Base-by-base conservation (phyloP, 2,329 filamentous ascomycete genomes). In the Colletotrichum sp. region DNA sequence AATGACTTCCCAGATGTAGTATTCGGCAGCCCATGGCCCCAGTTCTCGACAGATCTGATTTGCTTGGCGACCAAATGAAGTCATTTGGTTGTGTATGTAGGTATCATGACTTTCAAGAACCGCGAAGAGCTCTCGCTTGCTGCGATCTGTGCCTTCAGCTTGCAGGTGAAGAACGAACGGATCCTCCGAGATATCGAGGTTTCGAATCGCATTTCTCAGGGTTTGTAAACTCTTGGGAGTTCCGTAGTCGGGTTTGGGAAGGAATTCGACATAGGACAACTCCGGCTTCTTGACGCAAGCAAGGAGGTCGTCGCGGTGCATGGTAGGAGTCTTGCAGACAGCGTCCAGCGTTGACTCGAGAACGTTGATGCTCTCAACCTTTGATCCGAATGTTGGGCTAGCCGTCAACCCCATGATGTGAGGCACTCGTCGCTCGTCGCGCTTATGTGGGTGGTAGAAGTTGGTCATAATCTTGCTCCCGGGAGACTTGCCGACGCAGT, bases 361-460 rank as follows among this genome's bases (percentile, higher is more conserved):
- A 6, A 82, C 80, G 81, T 89, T 84, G 16, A 96, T 85, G 43
- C 88, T 88, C 2, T 85, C 82, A 2, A 87, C 80, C 18, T 88
- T 88, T 2, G 89, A 90, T 69, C 87, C 90, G 76, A 93, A 91
- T 5, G 94, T 89, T 0, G 95, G 95, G 75, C 94, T 97, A 1
- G 95, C 95, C 8, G 93, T 96, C 29, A 98, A 86, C 0, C 95
- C 95, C 7, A 98, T 85, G 33, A 98, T 92, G 24, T 87, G 86
- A 0, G 95, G 95, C 2, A 90, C 81, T 0, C 78, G 63, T 0
- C 81, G 73, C 0, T 85, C 86, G 3, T 70, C 75, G 0, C 68
- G 76, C 65, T 86, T 87, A 21, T 80, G 82, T 33, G 85, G 84
- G 75, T 91, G 89, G 78, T 97, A 98, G 76, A 93, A 93, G 34